phyloP scores from a whole-genome alignment of 139 green algal genomes.

The Coelastrella sp. region DNA sequence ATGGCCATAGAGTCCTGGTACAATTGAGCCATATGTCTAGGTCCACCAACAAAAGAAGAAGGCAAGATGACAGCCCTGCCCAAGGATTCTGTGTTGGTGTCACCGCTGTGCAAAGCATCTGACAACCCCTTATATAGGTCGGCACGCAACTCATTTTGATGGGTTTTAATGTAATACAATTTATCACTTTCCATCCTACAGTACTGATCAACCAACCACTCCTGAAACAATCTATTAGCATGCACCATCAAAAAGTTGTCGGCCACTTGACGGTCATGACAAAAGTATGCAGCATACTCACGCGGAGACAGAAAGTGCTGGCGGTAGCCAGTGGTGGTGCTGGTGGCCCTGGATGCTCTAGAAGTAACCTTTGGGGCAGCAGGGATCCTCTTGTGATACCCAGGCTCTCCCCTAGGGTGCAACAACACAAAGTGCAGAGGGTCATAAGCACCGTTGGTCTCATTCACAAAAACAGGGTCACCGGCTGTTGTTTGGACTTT shows the following conservation, averaged over 20 bases:
- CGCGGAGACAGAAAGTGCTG: background rate
- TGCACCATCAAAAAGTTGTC: no score
- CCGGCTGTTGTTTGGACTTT: background rate
- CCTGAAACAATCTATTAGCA: no score
- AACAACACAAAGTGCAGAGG: slow-evolving; percentile 4
- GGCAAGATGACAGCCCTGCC: background rate
- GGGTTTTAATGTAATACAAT: no score
- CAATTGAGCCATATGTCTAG: background rate
- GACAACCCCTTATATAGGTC: background rate
- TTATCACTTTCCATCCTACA: no score
- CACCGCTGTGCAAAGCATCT: background rate
- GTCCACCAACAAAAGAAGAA: background rate
- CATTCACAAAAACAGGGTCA: background rate
- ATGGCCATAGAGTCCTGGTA: background rate
- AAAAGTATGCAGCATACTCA: no score
- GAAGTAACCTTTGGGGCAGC: background rate
- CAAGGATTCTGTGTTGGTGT: no score
- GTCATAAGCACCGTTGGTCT: background rate
- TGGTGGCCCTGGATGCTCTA: background rate
- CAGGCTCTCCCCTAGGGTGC: background rate
- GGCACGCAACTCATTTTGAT: background rate
- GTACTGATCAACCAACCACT: no score
- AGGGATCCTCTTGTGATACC: background rate
- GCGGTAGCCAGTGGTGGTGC: background rate
- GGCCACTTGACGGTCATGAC: no score